phyloP scores from a whole-genome alignment of 1,284 basidiomycete species.

The Coniferiporia sulphurascens region DNA sequence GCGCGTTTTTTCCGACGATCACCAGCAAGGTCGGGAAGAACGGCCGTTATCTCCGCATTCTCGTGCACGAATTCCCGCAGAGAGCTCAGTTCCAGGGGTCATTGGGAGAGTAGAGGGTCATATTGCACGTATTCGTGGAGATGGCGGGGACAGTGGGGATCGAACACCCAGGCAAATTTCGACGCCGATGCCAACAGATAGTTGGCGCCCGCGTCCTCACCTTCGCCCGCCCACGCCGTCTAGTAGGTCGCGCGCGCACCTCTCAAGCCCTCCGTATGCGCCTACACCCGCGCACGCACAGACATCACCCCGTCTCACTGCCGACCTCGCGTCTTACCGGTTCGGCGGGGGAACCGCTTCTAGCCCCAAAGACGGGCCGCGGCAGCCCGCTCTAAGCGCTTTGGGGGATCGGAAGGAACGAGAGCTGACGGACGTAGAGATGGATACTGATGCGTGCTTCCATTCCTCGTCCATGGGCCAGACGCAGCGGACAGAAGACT shows the following conservation, averaged over 20 bases:
- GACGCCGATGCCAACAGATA: neutral
- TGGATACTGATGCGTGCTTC: conserved; percentile 3
- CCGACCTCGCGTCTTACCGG: conserved; percentile 6
- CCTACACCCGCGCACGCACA: neutral
- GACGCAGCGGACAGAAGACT: neutral
- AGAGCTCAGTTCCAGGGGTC: neutral
- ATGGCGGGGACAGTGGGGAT: neutral
- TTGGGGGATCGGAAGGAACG: neutral
- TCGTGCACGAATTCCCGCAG: neutral
- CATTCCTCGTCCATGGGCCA: conserved; percentile 4
- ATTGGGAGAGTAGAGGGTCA: neutral
- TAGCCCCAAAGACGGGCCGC: neutral
- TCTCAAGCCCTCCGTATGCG: neutral
- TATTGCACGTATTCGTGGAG: neutral
- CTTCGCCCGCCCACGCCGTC: conserved; percentile 3
- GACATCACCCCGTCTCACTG: neutral
- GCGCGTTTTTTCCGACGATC: neutral
- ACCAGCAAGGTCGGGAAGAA: neutral
- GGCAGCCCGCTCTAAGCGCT: neutral
- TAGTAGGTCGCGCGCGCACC: neutral
- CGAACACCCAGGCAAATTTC: conserved; percentile 2
- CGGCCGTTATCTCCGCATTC: neutral
- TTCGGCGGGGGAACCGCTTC: neutral
- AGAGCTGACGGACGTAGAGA: neutral
- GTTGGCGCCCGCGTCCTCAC: conserved; percentile 8